Base-by-base conservation (phyloP, 2,329 filamentous ascomycete genomes). In the Penicillium vulpinum region DNA sequence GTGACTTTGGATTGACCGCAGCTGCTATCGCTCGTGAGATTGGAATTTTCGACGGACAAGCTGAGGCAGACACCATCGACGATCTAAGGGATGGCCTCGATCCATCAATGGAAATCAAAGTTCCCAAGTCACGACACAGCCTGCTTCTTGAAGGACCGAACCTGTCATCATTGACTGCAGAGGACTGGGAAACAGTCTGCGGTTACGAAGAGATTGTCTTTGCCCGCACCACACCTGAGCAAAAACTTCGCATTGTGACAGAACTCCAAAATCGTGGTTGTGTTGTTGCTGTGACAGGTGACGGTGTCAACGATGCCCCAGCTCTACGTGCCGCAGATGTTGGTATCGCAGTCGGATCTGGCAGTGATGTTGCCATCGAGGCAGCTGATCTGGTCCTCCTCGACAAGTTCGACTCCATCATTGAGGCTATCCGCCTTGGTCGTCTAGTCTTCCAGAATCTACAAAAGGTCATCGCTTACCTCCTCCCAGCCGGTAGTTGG, bases 111-210 rank as follows among this genome's bases (percentile, higher is more conserved):
- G 54, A 66, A 55, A 48, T 53, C 65, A 68, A 58, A 33, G 46
- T 64, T 6, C 43, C 64, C 0, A 65, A 58, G 0, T 66, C 69
- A 2, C 73, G 75, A 9, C 73, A 75, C 9, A 83, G 85, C 8
- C 83, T 90, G 44, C 83, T 90, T 15, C 76, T 91, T 13, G 86
- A 83, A 43, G 88, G 88, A 0, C 78, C 83, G 0, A 86, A 91
- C 52, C 78, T 92, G 28, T 83, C 88, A 24, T 79, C 80, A 0
- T 78, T 92, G 13, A 87, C 83, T 51, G 83, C 87, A 5, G 69
- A 81, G 45, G 87, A 92, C 68, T 92, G 90, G 89, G 80, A 86
- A 56, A 77, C 79, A 13, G 77, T 92, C 2, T 83, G 80, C 60
- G 72, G 73, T 9, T 83, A 83, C 50, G 75, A 79, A n/a, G 82